phyloP scores from a whole-genome alignment of 345 rosid genomes.

The Cochlearia excelsa region DNA sequence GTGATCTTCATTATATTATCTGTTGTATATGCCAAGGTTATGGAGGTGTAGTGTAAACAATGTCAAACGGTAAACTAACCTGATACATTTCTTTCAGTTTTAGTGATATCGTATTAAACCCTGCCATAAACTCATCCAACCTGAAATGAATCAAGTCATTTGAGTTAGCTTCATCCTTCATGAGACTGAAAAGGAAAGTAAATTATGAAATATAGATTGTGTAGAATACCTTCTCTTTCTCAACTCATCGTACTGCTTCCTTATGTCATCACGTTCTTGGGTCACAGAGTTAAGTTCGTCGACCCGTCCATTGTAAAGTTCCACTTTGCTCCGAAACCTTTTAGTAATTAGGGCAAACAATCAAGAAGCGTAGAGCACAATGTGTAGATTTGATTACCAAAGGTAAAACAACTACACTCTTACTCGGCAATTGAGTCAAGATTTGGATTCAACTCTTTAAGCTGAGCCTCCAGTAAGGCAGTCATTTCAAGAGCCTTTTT shows the following conservation, averaged over 20 bases:
- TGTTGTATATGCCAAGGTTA: conserved; percentile 10
- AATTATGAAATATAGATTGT: not conserved
- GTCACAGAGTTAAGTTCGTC: conserved; percentile 74
- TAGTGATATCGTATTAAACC: conserved; percentile 85
- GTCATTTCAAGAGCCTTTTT: conserved; percentile 77
- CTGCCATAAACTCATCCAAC: conserved; percentile 98
- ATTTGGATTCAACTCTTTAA: conserved; percentile 94
- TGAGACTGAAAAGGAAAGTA: not conserved
- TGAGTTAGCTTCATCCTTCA: conserved; percentile 25
- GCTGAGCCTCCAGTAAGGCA: conserved; percentile 73
- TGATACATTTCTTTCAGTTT: conserved; percentile 99
- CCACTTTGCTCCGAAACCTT: conserved; percentile 78
- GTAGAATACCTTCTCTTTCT: conserved; percentile 72
- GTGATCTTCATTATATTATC: not conserved
- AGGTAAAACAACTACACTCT: conserved; percentile 20
- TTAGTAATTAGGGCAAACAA: conserved; percentile 15
- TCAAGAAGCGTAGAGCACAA: conserved; percentile 14
- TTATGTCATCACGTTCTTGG: conserved; percentile 76
- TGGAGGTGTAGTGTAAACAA: conserved; percentile 9
- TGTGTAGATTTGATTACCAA: not conserved
- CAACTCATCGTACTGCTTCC: conserved; percentile 82
- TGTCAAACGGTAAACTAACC: conserved; percentile 43
- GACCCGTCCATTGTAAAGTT: conserved; percentile 69
- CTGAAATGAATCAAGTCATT: conserved; percentile 42
- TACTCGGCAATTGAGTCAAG: conserved; percentile 96